These are phyloP conservation scores for Pythium guiyangense DNA, from an alignment of 352 stramenopile species.

Conservation along the genomic window DNA sequence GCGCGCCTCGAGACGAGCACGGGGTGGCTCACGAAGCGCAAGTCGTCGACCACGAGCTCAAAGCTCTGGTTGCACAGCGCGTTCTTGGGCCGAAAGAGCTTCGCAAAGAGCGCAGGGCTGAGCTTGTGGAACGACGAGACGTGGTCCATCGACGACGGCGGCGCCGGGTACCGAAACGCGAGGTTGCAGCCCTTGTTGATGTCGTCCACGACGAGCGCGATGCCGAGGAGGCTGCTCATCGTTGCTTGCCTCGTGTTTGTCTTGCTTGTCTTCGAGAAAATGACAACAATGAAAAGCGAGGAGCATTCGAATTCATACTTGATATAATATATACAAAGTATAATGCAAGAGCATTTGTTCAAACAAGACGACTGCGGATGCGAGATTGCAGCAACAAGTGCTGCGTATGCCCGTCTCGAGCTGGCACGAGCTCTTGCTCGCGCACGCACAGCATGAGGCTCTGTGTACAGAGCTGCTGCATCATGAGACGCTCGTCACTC, in stretches of 20 bases:
- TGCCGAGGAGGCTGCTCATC: constrained; percentile 48
- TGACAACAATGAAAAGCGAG: neutral
- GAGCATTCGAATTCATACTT: neutral
- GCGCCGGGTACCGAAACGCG: constrained; percentile 78
- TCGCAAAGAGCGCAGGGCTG: constrained; percentile 69
- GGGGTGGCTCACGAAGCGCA: constrained; percentile 84
- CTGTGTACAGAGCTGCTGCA: constrained; percentile 50
- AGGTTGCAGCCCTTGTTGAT: constrained; percentile 87
- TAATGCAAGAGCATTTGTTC: neutral
- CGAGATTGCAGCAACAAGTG: constrained; percentile 4
- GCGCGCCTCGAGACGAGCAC: constrained; percentile 60
- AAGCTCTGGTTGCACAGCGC: constrained; percentile 85
- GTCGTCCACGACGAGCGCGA: constrained; percentile 86
- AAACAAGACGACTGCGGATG: neutral
- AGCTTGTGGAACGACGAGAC: constrained; percentile 77
- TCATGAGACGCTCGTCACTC: constrained; percentile 22
- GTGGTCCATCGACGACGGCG: constrained; percentile 30
- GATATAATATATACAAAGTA: neutral
- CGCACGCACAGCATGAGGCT: constrained; percentile 39
- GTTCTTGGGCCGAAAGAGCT: constrained; percentile 87
- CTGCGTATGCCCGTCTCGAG: constrained; percentile 1
- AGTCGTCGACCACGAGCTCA: constrained; percentile 82
- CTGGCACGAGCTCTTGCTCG: constrained; percentile 40
- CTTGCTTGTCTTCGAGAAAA: neutral
- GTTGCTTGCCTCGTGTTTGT: neutral